A percentile compares a stretch with the other conserved stretches of the same genome.
Evolutionary conservation across 352 stramenopile species (phyloP).

Genomic region (Peronosclerospora sorghi): DNA sequence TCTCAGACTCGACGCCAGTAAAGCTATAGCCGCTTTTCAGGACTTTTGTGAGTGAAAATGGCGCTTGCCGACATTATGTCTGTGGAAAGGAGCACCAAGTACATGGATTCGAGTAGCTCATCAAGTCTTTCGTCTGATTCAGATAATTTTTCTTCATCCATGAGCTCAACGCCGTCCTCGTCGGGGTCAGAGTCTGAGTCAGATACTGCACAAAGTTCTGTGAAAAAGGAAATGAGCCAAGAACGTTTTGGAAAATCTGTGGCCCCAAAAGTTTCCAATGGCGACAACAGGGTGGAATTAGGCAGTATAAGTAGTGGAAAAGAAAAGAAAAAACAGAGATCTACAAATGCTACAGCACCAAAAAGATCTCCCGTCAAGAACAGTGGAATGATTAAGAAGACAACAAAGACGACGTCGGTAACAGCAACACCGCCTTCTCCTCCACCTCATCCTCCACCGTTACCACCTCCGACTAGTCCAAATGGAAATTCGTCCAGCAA

Average conservation of each 20-base stretch:
- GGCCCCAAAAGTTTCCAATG: slow-evolving; percentile 1
- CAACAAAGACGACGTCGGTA: slow-evolving; percentile 1
- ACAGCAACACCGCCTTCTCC: slow-evolving; percentile 14
- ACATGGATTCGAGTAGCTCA: slow-evolving; percentile 70
- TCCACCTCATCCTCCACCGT: slow-evolving; percentile 19
- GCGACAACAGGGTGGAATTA: slow-evolving; percentile 23
- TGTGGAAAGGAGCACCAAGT: slow-evolving; percentile 62
- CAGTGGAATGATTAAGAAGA: slow-evolving; percentile 18
- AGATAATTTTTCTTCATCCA: slow-evolving; percentile 35
- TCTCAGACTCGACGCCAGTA: neutral
- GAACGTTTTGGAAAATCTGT: neutral
- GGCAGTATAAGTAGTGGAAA: slow-evolving; percentile 5
- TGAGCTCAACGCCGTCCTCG: slow-evolving; percentile 31
- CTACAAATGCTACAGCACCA: slow-evolving; percentile 7
- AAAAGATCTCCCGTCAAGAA: slow-evolving; percentile 14
- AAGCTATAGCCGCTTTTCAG: neutral
- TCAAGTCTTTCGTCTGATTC: slow-evolving; percentile 70
- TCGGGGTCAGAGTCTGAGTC: slow-evolving; percentile 28
- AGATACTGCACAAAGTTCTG: slow-evolving; percentile 11
- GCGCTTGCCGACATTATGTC: slow-evolving; percentile 65
- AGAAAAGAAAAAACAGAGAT: slow-evolving; percentile 14
- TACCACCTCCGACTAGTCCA: slow-evolving; percentile 21
- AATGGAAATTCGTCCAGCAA: slow-evolving; percentile 31
- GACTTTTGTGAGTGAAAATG: slow-evolving; percentile 23
- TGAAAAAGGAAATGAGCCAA: slow-evolving; percentile 15